These are phyloP conservation scores for Aspergillus felis DNA, from an alignment of 2,329 filamentous ascomycete species.

Conservation along the genomic window DNA sequence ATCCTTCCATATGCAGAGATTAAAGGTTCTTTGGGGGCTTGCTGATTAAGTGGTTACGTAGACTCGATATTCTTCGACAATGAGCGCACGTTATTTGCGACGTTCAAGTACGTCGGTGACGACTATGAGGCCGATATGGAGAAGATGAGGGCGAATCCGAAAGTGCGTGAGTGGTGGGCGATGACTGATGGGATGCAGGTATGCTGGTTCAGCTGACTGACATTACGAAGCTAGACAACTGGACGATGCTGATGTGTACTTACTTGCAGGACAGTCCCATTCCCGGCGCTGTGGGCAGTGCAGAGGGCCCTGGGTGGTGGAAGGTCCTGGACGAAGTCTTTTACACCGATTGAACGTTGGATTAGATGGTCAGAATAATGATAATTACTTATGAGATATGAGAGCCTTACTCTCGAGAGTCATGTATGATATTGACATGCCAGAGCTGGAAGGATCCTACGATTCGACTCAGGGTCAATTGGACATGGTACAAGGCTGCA, in stretches of 20 bases:
- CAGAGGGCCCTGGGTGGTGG: slow-evolving; percentile 35
- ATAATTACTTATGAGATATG: too few relatives aligned
- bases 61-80: slow-evolving; percentile 71
- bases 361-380: too few relatives aligned
- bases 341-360: slow-evolving; percentile 22
- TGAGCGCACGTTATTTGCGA: slow-evolving; percentile 65
- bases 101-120: slow-evolving; percentile 73
- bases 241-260: slow-evolving; percentile 3
- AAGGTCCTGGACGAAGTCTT: slow-evolving; percentile 35
- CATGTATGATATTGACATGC: background rate
- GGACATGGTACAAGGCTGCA: too few relatives aligned
- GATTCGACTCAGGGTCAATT: background rate
- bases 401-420: too few relatives aligned
- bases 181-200: slow-evolving; percentile 75
- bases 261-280: slow-evolving; percentile 28
- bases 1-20: background rate
- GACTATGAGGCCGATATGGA: slow-evolving; percentile 73
- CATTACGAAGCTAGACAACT: background rate
- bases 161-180: slow-evolving; percentile 73
- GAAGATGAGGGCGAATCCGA: slow-evolving; percentile 67
- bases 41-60: slow-evolving; percentile 24
- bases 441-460: background rate
- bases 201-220: background rate
- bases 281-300: slow-evolving; percentile 29
- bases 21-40: background rate